Base-by-base conservation (phyloP, 2,329 filamentous ascomycete species). In the Cordyceps pruinosa region DNA sequence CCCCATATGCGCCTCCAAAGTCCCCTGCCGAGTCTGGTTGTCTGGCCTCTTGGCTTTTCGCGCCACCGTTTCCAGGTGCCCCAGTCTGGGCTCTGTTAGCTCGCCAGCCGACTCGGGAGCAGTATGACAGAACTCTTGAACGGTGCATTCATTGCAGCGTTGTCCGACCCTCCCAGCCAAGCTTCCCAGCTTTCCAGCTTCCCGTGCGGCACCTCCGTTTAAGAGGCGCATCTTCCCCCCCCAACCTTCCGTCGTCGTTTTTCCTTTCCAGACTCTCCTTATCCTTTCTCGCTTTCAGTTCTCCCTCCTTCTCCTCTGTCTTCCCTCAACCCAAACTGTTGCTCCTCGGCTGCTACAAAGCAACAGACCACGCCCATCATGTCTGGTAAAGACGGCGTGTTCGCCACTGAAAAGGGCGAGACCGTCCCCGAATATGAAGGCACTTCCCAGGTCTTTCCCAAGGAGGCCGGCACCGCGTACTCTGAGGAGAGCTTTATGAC, bases 401-500 rank as follows among this genome's bases (percentile, higher is more conserved):
- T 58, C 39, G 34, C 56, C 35, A 25, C 59, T 39, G 63, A 65
- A 23, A 65, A 65, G 61, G 57, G 56, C 45, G 35, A 50, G 21
- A 26, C 49, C 26, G 41, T 61, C 25, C 32, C 56, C 13, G 49
- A 58, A 32, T 45, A 59, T 32, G 54, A 44, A 32, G 46, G 58
- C n/a, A 56, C 51, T 26, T 47, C 58, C 8, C 47, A 55, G 6
- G 52, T 56, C 8, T 32, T 59, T 28, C 52, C 58, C 50, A 61
- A 59, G 49, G 57, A 59, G 17, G 57, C 59, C 46, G 59, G 59
- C 41, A 53, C 60, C 23, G 26, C 53, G 3, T 44, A 59, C n/a
- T 34, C 41, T 10, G 65, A 71, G 17, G 67, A 68, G 51, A 64
- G 68, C 55, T 70, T 68, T 58, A 64, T 63, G 67, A 72, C 70